Evolutionary conservation across 352 stramenopile genomes (phyloP).

Genomic region (Globisporangium canariense): DNA sequence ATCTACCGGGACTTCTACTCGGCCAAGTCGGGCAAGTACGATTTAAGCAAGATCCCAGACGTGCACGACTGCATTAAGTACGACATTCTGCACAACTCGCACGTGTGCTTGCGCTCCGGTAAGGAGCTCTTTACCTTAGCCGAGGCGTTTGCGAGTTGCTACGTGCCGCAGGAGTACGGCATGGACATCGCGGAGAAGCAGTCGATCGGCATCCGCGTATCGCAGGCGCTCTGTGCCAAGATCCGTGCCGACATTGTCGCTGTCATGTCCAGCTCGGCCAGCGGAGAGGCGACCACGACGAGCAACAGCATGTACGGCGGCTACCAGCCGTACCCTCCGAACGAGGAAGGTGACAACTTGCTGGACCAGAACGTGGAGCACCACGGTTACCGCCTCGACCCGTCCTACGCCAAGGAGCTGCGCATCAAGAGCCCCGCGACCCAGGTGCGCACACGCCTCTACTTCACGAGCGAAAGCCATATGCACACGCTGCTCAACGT

Average conservation of each 20-base stretch:
- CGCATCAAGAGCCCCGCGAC: conserved; percentile 92
- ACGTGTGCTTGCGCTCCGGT: conserved; percentile 85
- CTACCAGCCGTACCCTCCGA: conserved; percentile 21
- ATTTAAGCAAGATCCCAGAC: conserved; percentile 96
- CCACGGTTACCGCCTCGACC: conserved; percentile 86
- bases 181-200: conserved; percentile 93
- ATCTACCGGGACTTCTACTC: conserved; percentile 95
- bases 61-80: conserved; percentile 98
- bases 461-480: conserved; percentile 99
- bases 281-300: conserved; percentile 27
- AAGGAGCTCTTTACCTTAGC: conserved; percentile 93
- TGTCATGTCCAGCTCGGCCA: conserved; percentile 61
- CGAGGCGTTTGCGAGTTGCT: conserved; percentile 94
- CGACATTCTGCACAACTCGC: conserved; percentile 97
- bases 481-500: conserved; percentile 99
- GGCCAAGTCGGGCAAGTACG: conserved; percentile 84
- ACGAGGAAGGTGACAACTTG: conserved; percentile 29
- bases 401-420: conserved; percentile 89
- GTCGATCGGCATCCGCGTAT: conserved; percentile 95
- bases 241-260: conserved; percentile 92
- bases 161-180: conserved; percentile 97
- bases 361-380: conserved; percentile 73
- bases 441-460: conserved; percentile 95
- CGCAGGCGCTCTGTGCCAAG: conserved; percentile 96
- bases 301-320: conserved; percentile 34